Base-by-base conservation (phyloP, 805 yeast species). In the Spathaspora girioi region DNA sequence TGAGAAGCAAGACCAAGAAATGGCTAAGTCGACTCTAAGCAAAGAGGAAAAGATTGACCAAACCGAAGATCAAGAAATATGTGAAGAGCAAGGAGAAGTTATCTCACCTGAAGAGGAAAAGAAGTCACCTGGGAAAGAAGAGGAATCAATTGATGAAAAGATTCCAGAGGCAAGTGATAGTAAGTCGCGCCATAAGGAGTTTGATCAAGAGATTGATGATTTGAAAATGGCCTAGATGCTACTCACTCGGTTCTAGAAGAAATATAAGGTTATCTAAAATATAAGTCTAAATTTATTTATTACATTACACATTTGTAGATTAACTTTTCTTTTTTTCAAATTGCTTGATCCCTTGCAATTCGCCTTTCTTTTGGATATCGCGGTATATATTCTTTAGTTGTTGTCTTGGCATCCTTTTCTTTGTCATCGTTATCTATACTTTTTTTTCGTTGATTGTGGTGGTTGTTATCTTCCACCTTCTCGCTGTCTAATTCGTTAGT, bases 1-100 rank as follows among this genome's bases (percentile, higher is more conserved):
- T n/a, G 54, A 55, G 18, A 56, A 54, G 38, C 56, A 59, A 53
- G 57, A 64, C 56, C 60, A 68, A 47, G 63, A 70, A 50, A 59
- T 64, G 57, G 56, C n/a, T n/a, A n/a, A n/a, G n/a, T n/a, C n/a
- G n/a, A n/a, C n/a, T n/a, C n/a, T 63, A 46, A 63, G 68, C 47
- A 64, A 69, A 63, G 59, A 68, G 54, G 64, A 80, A 47, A 73
- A 79, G 68, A 77, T 79, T 63, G 77, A 79, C 59, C 76, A 81
- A 68, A 79, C 80, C 64, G 79, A 84, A 65, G 80, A 84, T 78
- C 81, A 82, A 64, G 76, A 76, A 53, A 79, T 79, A 64, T 59
- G 61, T 49, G 61, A 60, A 45, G 66, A 64, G 41, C 69, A 67
- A 46, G 32, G 9, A 29, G 32, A 29, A 61, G 56, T 14, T 11